Evolutionary conservation across 1,284 basidiomycete genomes (phyloP).

Genomic region (Microbotryum silenes-acaulis): DNA sequence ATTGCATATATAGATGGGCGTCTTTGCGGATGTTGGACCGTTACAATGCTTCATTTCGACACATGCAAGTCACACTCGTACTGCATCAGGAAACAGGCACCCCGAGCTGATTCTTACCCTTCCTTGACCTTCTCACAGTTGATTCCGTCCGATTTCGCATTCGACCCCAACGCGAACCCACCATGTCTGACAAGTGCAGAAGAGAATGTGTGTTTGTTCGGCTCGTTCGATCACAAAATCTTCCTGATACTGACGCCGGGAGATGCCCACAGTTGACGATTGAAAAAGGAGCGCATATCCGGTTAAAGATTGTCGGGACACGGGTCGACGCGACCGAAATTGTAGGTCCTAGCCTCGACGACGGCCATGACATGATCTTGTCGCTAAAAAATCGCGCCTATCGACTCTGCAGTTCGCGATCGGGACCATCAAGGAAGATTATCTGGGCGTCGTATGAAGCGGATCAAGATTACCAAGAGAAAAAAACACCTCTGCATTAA

Average conservation of each 20-base stretch:
- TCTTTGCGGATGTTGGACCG: conserved; percentile 94
- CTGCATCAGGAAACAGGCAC: too few relatives aligned
- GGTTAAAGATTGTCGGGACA: conserved; percentile 93
- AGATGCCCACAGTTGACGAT: conserved; percentile 55
- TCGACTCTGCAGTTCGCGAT: conserved; percentile 64
- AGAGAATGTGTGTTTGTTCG: conserved; percentile 56
- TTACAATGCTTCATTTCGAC: conserved; percentile 86
- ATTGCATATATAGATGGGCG: conserved; percentile 68
- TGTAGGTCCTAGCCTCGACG: conserved; percentile 44
- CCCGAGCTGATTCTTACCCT: too few relatives aligned
- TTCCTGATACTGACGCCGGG: not conserved
- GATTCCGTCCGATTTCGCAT: conserved; percentile 84
- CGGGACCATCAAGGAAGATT: conserved; percentile 90
- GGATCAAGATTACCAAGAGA: too few relatives aligned
- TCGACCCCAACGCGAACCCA: conserved; percentile 86
- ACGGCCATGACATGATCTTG: not conserved
- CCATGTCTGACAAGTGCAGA: conserved; percentile 64
- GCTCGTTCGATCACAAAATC: not conserved
- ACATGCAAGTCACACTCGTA: conserved; percentile 55
- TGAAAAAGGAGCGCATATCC: conserved; percentile 83
- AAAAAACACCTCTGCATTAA: too few relatives aligned
- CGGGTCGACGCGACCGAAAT: conserved; percentile 96
- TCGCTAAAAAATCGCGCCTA: not conserved
- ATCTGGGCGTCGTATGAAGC: conserved; percentile 51
- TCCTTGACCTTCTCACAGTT: conserved; percentile 50